Conservation (phyloP, 1,284 basidiomycete genomes). For the Gomphus bonarii region DNA sequence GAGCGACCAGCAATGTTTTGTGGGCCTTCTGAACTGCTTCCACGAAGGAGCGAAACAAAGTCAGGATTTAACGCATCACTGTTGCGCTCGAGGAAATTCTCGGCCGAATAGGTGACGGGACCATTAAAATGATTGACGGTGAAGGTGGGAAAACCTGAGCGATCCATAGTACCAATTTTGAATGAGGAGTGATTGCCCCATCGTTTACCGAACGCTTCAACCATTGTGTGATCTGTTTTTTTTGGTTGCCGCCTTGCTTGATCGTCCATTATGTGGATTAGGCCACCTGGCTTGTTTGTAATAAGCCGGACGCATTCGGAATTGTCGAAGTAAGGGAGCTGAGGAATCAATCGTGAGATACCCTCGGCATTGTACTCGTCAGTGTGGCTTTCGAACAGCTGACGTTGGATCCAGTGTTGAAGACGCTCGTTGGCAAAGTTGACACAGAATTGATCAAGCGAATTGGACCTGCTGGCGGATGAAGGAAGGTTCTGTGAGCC, state of each 20-base stretch:
- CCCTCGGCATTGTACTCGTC: conserved; percentile 82
- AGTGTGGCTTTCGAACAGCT: conserved; percentile 69
- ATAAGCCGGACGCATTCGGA: conserved; percentile 82
- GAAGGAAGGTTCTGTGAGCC: conserved; percentile 82
- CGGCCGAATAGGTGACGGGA: conserved; percentile 84
- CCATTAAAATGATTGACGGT: conserved; percentile 90
- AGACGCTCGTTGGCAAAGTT: conserved; percentile 93
- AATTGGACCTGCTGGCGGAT: conserved; percentile 61
- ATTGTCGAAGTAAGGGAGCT: conserved; percentile 85
- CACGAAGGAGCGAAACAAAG: conserved; percentile 83
- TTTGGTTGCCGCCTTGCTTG: conserved; percentile 80
- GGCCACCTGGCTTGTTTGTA: conserved; percentile 80
- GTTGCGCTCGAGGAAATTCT: conserved; percentile 85
- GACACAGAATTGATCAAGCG: conserved; percentile 92
- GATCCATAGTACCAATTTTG: conserved; percentile 67
- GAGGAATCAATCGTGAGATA: conserved; percentile 61
- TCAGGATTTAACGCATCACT: conserved; percentile 87
- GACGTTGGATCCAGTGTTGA: conserved; percentile 75
- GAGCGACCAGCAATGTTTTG: conserved; percentile 30
- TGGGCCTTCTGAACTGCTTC: conserved; percentile 28
- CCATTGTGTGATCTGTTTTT: conserved; percentile 91
- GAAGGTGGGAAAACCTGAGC: conserved; percentile 79
- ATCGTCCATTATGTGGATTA: conserved; percentile 97
- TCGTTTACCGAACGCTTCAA: conserved; percentile 87
- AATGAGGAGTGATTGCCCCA: conserved; percentile 93